Evolutionary conservation across 2,329 filamentous ascomycete species (phyloP), one percentile per base, ranked within the genome.

Genomic region (Gnomoniopsis sp.): DNA sequence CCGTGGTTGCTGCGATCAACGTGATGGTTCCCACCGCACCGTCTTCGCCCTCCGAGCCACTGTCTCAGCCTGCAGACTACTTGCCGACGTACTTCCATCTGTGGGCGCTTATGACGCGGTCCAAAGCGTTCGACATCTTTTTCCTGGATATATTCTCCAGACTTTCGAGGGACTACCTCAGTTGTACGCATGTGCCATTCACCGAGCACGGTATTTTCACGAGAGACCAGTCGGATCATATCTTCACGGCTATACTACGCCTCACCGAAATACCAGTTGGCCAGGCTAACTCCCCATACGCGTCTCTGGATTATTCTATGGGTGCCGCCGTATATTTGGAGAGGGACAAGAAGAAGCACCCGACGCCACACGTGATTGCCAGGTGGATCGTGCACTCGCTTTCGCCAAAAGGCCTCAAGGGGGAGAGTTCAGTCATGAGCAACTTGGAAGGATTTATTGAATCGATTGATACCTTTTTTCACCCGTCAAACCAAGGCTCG

Each of bases 391-490:
- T 96, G 54, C 93, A 93, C 85, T 97, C 93, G 0, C 73, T 99
- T 43, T 98, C 95, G 1, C 93, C 95, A 1, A 79, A 87, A 49
- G 95, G 91, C 67, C 76, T 96, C 51, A 85, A 90, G 46, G 80
- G 85, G n/a, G 81, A 88, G 33, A 88, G 88, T 57, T 98, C 93
- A 1, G 85, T 96, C 47, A 75, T 99, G 67, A 85, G 88, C 36
- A 91, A 90, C 64, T 82, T 99, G 6, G 93, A 99, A 72, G 93
- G 91, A 0, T 79, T 99, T 54, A 89, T 99, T 65, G 90, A 98
- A 72, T 95, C 93, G 2, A 89, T 98, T 49, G 95, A 99, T 72
- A 99, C 95, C 0, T 99, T 99, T 74, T 99, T 97, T 79, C 95
- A 99, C 68, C 95, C 95, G 2, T 99, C 95, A 2, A 99, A 99